A percentile compares a stretch with the other conserved stretches of the same genome.
These are phyloP conservation scores for Scedosporium apiospermum DNA, from an alignment of 2,329 filamentous ascomycete species.

Conservation along the genomic window DNA sequence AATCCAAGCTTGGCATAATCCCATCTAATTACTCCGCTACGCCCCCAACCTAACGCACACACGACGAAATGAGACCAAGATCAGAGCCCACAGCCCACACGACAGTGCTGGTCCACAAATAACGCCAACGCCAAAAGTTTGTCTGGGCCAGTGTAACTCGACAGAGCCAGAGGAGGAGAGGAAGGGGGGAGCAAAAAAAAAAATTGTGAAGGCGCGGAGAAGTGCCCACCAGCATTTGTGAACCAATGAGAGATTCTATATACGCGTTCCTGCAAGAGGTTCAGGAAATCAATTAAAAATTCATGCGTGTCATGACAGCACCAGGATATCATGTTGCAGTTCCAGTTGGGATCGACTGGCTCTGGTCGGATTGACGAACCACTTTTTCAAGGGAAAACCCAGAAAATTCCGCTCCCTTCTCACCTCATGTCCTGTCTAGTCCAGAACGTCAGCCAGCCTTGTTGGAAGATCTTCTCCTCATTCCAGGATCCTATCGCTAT, in stretches of 20 bases:
- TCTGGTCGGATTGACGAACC: not conserved
- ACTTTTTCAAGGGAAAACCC: not conserved
- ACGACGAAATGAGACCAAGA: not conserved
- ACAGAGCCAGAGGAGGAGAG: not conserved
- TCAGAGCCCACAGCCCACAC: not conserved
- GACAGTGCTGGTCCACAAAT: not conserved
- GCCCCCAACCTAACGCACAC: not conserved
- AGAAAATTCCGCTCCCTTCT: not conserved
- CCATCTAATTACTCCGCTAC: not conserved
- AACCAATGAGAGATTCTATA: not conserved
- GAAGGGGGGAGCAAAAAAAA: not conserved
- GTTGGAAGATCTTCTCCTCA: not conserved
- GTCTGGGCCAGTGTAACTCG: not conserved
- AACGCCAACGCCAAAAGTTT: not conserved
- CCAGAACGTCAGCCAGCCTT: not conserved
- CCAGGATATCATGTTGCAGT: not conserved
- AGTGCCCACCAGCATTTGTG: not conserved
- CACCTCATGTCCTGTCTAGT: not conserved
- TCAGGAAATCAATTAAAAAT: constrained; percentile 1
- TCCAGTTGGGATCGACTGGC: not conserved
- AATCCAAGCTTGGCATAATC: not conserved
- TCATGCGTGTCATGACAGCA: constrained; percentile 2
- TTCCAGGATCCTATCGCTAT: not conserved
- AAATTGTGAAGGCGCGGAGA: not conserved
- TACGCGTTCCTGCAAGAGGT: not conserved